Conservation (phyloP, 192 early-diverging fungal species). For the Gonapodya prolifera region DNA sequence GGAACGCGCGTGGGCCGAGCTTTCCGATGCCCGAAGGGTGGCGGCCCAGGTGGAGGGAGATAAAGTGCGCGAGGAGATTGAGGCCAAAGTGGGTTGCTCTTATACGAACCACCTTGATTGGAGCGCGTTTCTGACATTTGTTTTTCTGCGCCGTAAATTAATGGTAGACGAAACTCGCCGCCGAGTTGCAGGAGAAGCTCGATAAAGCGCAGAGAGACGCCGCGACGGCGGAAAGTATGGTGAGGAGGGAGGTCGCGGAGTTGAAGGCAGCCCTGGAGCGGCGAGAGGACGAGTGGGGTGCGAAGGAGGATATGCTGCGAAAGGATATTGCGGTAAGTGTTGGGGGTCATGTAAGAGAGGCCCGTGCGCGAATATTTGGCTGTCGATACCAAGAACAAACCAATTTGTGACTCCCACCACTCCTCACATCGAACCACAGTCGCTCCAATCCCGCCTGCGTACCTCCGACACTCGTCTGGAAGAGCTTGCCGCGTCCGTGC, state of each 20-base stretch:
- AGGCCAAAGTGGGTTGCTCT: slow-evolving; percentile 16
- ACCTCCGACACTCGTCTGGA: slow-evolving; percentile 24
- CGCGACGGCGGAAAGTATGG: slow-evolving; percentile 17
- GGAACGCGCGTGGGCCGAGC: slow-evolving; percentile 4
- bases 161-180: background rate
- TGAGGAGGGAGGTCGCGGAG: slow-evolving; percentile 8
- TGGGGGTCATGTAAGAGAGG: background rate
- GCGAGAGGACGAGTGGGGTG: slow-evolving; percentile 26
- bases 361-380: background rate
- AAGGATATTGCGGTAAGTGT: slow-evolving; percentile 18
- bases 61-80: background rate
- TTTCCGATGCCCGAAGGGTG: background rate
- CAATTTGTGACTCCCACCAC: background rate
- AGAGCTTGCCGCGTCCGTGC: slow-evolving; percentile 15
- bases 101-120: no score
- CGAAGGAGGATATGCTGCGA: slow-evolving; percentile 28
- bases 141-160: background rate
- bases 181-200: slow-evolving; percentile 10
- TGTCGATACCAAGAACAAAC: no score
- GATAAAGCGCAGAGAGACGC: slow-evolving; percentile 12
- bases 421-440: background rate
- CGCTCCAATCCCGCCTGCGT: slow-evolving; percentile 20
- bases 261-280: slow-evolving; percentile 16
- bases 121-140: background rate
- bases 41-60: background rate